Percentiles rank a stretch among this genome's conserved stretches.
Conservation (phyloP, 2,329 filamentous ascomycete genomes). For the Diplocarpon mali region DNA sequence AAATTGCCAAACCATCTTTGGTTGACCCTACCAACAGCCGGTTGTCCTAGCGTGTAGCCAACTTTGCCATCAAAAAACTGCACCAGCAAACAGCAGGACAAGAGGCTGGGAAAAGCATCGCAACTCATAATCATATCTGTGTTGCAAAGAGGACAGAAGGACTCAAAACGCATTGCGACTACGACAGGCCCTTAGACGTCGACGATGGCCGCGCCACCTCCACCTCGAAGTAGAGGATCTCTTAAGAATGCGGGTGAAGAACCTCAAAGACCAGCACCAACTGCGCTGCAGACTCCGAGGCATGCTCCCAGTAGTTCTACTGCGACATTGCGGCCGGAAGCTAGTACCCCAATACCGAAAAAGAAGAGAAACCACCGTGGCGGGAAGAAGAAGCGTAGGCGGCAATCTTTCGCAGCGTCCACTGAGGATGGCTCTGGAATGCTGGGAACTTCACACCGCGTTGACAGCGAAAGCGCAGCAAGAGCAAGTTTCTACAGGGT, state of each 20-base stretch:
- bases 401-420: conserved; percentile 67
- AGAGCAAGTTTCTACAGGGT: conserved; percentile 37
- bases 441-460: conserved; percentile 30
- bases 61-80: no score
- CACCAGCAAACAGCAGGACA: no score
- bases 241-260: conserved; percentile 5
- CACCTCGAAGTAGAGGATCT: conserved; percentile 11
- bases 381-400: conserved; percentile 63
- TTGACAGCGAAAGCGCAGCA: conserved; percentile 18
- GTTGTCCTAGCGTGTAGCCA: no score
- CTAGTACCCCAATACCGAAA: conserved; percentile 13
- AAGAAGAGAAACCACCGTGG: conserved; percentile 68
- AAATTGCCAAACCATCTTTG: no score
- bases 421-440: conserved; percentile 36
- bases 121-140: background rate
- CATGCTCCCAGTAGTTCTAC: conserved; percentile 8
- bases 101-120: no score
- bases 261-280: conserved; percentile 19
- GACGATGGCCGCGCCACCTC: conserved; percentile 17
- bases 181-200: background rate
- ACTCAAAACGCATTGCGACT: background rate
- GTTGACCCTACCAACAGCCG: no score
- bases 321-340: conserved; percentile 15
- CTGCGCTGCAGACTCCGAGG: conserved; percentile 16
- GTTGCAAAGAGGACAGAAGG: background rate